Conservation (phyloP, 768 basidiomycete genomes). For the Suillus subaureus region DNA sequence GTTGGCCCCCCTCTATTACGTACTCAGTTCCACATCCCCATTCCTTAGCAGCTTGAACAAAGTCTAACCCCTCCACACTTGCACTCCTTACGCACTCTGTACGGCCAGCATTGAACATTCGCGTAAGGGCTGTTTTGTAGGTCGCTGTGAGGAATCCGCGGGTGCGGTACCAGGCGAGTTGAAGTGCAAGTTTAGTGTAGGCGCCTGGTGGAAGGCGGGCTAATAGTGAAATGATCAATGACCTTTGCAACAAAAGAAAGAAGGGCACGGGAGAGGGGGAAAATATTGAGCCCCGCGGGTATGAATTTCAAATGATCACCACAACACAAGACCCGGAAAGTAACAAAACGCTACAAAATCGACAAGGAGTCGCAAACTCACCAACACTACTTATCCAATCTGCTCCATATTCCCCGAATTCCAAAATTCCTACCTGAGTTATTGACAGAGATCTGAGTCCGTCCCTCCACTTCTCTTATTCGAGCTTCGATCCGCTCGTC, state of each 20-base stretch:
- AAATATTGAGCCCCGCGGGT: no score
- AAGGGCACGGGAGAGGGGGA: not conserved
- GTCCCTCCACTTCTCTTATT: constrained; percentile 56
- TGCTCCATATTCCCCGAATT: constrained; percentile 76
- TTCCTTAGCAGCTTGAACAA: constrained; percentile 22
- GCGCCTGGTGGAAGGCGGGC: constrained; percentile 72
- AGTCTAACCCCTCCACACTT: constrained; percentile 59
- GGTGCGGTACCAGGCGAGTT: constrained; percentile 87
- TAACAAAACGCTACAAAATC: not conserved
- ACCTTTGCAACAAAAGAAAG: not conserved
- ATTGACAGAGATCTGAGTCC: constrained; percentile 60
- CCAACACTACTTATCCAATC: constrained; percentile 84
- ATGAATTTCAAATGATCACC: not conserved
- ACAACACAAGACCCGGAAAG: not conserved
- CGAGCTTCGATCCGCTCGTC: constrained; percentile 61
- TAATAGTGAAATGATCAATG: constrained; percentile 22
- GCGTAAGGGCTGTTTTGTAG: constrained; percentile 91
- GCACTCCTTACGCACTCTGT: constrained; percentile 81
- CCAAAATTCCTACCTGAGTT: constrained; percentile 80
- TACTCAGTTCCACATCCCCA: constrained; percentile 1
- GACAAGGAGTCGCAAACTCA: constrained; percentile 37
- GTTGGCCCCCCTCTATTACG: not conserved
- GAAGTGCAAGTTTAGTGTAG: constrained; percentile 88
- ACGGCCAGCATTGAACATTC: constrained; percentile 82
- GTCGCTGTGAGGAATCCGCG: constrained; percentile 81